Evolutionary conservation across 2,329 filamentous ascomycete species (phyloP).

Genomic region (Beauveria sp.): DNA sequence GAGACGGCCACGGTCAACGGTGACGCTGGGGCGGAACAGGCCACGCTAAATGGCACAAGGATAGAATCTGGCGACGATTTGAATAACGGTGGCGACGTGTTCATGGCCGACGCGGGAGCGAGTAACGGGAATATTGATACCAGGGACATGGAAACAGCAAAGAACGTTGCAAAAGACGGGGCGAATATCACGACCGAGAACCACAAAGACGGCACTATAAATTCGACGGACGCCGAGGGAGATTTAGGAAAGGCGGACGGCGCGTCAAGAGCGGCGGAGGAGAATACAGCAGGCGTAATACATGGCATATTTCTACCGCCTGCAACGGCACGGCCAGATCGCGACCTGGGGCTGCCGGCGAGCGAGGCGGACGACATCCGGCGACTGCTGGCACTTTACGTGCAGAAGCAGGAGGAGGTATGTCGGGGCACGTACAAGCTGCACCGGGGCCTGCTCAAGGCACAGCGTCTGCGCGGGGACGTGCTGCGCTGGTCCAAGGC

Average conservation of each 20-base stretch:
- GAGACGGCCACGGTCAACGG: conserved; percentile 15
- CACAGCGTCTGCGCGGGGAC: conserved; percentile 62
- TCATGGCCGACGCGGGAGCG: conserved; percentile 24
- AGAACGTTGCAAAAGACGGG: conserved; percentile 15
- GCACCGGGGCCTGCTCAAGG: conserved; percentile 62
- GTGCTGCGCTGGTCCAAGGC: conserved; percentile 72
- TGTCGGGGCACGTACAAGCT: conserved; percentile 62
- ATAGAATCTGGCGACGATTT: conserved; percentile 10
- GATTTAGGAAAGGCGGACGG: not conserved
- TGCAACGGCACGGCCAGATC: conserved; percentile 52
- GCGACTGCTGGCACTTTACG: conserved; percentile 64
- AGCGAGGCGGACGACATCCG: conserved; percentile 73
- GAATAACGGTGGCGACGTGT: conserved; percentile 19
- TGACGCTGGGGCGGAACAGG: conserved; percentile 6
- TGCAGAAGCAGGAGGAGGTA: conserved; percentile 82
- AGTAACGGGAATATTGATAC: conserved; percentile 9
- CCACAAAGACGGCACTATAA: not conserved
- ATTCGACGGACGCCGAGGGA: conserved; percentile 4
- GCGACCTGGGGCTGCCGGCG: conserved; percentile 63
- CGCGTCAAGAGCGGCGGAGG: not conserved
- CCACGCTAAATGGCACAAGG: conserved; percentile 13
- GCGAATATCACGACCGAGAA: not conserved
- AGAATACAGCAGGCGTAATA: conserved; percentile 40
- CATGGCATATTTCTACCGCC: conserved; percentile 71
- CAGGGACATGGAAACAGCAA: conserved; percentile 15